Base-by-base conservation (phyloP, 768 basidiomycete genomes). In the Suillus placidus region DNA sequence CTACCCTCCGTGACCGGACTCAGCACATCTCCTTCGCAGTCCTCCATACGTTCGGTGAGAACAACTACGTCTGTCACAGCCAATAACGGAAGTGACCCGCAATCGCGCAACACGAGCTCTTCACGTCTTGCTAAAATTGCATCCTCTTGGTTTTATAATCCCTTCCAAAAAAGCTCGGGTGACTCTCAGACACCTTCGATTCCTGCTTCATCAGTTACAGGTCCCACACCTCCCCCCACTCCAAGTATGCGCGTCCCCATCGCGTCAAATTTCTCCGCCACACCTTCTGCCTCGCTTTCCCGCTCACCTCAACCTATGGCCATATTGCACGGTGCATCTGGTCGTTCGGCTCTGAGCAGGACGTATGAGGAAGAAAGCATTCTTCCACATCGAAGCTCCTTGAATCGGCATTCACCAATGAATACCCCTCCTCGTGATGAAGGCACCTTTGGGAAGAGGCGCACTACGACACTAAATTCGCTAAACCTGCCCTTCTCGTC, bases 61-160 rank as follows among this genome's bases (percentile, higher is more conserved):
- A 77, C 76, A 42, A 89, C 87, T 0, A 77, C 79, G 26, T 88
- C 90, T 26, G 73, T 80, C 1, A 78, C 83, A 10, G 85, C 85
- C 30, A 10, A 80, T 2, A 72, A 60, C 20, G 66, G 72, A 20
- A 42, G 56, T 2, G 68, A 66, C 34, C 66, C 65, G 35, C 34
- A 62, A 55, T 68, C 68, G 14, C 72, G 72, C 26, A 73, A 76
- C 47, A 68, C 80, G 26, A 69, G 72, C 26, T 70, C 78, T 49
- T 71, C 74, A 7, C 83, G 82, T 34, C 72, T 77, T 13, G 87
- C 90, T 2, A 91, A 87, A 71, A 81, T 92, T 47, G 80, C 91
- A 1, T 85, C 91, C 2, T 83, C 89, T n/a, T 93, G 92, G 92
- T 76, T 93, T 13, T 89, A 92, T 75, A 91, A 88, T 71, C 85